phyloP scores from a whole-genome alignment of 2,329 filamentous ascomycete species.

The Fusarium aywerte region DNA sequence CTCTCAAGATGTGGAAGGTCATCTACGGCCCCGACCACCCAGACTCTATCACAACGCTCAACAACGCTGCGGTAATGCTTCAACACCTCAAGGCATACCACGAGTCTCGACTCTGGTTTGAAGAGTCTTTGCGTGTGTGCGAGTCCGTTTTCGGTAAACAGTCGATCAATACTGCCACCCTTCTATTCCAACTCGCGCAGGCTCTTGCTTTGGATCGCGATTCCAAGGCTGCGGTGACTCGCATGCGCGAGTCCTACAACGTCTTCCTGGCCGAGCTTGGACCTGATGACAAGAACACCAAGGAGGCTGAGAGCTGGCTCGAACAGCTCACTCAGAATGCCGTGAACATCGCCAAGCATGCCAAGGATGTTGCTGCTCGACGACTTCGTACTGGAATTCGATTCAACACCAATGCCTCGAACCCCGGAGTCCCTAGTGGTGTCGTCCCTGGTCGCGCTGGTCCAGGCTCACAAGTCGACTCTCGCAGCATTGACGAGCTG shows the following conservation, averaged over 20 bases:
- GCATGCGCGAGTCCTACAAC: conserved; percentile 96
- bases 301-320: conserved; percentile 96
- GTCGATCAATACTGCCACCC: conserved; percentile 91
- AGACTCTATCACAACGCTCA: conserved; percentile 97
- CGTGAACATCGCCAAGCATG: conserved; percentile 92
- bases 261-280: conserved; percentile 92
- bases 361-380: conserved; percentile 83
- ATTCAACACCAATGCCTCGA: conserved; percentile 60
- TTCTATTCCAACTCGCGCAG: conserved; percentile 97
- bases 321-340: conserved; percentile 96
- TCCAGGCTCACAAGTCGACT: conserved; percentile 65
- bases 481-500: conserved; percentile 90
- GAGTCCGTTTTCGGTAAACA: conserved; percentile 89
- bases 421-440: conserved; percentile 44
- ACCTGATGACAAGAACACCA: conserved; percentile 93
- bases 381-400: conserved; percentile 76
- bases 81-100: conserved; percentile 95
- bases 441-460: conserved; percentile 49
- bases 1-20: conserved; percentile 94
- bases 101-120: conserved; percentile 96
- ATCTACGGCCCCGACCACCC: conserved; percentile 95
- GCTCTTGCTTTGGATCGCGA: conserved; percentile 95
- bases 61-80: conserved; percentile 98
- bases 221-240: conserved; percentile 87
- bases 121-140: conserved; percentile 88